These are phyloP conservation scores for Fusarium nurragi DNA, from an alignment of 2,329 filamentous ascomycete genomes.

Conservation along the genomic window DNA sequence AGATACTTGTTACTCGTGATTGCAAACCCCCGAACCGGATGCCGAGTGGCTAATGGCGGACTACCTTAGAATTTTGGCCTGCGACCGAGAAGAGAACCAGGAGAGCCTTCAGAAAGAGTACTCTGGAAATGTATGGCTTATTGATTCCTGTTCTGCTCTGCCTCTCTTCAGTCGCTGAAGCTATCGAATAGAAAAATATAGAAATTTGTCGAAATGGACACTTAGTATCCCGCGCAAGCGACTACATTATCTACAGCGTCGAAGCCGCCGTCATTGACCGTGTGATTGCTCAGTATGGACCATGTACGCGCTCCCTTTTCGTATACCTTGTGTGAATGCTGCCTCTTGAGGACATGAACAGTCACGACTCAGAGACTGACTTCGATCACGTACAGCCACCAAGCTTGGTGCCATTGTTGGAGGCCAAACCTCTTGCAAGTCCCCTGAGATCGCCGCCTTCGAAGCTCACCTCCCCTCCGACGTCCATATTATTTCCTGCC, in stretches of 20 bases:
- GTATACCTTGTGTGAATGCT: slow-evolving; percentile 23
- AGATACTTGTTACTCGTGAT: slow-evolving; percentile 24
- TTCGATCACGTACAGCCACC: slow-evolving; percentile 70
- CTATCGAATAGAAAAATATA: slow-evolving; percentile 72
- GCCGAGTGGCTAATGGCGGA: slow-evolving; percentile 45
- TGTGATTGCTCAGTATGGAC: slow-evolving; percentile 88
- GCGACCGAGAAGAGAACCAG: slow-evolving; percentile 90
- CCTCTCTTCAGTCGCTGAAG: slow-evolving; percentile 58
- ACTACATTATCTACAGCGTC: slow-evolving; percentile 99
- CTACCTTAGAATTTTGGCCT: slow-evolving; percentile 82
- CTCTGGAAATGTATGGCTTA: slow-evolving; percentile 77
- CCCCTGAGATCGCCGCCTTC: slow-evolving; percentile 93
- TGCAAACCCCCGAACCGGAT: slow-evolving; percentile 17
- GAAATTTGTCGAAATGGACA: slow-evolving; percentile 94
- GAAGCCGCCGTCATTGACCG: slow-evolving; percentile 90
- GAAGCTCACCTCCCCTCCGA: slow-evolving; percentile 87
- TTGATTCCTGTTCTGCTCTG: slow-evolving; percentile 36
- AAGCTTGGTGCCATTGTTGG: slow-evolving; percentile 96
- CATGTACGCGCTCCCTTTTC: slow-evolving; percentile 69
- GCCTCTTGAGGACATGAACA: background rate
- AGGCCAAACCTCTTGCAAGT: slow-evolving; percentile 98
- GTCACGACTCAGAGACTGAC: slow-evolving; percentile 11
- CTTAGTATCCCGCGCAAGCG: slow-evolving; percentile 92
- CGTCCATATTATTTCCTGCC: slow-evolving; percentile 93
- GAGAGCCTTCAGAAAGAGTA: slow-evolving; percentile 84